These are phyloP conservation scores for Phyllosticta ampelicida DNA, from an alignment of 2,329 filamentous ascomycete genomes.

Conservation along the genomic window DNA sequence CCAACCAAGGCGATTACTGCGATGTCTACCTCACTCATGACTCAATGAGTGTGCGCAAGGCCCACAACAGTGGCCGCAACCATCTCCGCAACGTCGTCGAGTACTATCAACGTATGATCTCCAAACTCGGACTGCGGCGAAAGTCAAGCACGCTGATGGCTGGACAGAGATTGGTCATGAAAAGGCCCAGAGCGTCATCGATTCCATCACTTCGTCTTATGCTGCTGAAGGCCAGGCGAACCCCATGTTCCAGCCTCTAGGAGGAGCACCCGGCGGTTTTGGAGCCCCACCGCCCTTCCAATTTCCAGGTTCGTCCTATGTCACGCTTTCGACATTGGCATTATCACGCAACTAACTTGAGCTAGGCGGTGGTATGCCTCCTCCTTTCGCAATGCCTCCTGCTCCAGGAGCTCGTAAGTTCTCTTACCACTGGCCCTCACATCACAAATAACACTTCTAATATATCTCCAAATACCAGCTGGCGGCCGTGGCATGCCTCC, in stretches of 20 bases:
- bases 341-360: conserved; percentile 2
- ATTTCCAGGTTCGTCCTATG: conserved; percentile 46
- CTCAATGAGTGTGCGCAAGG: conserved; percentile 98
- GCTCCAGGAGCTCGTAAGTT: conserved; percentile 30
- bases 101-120: conserved; percentile 78
- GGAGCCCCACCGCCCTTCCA: conserved; percentile 46
- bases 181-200: conserved; percentile 96
- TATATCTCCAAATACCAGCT: too few species aligned
- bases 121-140: not conserved
- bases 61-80: conserved; percentile 93
- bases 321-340: not conserved
- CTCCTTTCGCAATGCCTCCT: conserved; percentile 26
- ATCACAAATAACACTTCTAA: too few species aligned
- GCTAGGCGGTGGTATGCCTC: conserved; percentile 17
- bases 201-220: conserved; percentile 94
- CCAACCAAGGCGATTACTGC: conserved; percentile 71
- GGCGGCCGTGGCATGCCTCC: conserved; percentile 22
- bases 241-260: conserved; percentile 54
- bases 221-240: conserved; percentile 89
- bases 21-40: conserved; percentile 99
- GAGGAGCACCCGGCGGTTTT: conserved; percentile 30
- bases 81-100: conserved; percentile 95
- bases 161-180: conserved; percentile 91
- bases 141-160: not conserved
- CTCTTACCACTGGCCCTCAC: conserved; percentile 6